phyloP scores from a whole-genome alignment of 768 basidiomycete genomes.

The Russula sp. region DNA sequence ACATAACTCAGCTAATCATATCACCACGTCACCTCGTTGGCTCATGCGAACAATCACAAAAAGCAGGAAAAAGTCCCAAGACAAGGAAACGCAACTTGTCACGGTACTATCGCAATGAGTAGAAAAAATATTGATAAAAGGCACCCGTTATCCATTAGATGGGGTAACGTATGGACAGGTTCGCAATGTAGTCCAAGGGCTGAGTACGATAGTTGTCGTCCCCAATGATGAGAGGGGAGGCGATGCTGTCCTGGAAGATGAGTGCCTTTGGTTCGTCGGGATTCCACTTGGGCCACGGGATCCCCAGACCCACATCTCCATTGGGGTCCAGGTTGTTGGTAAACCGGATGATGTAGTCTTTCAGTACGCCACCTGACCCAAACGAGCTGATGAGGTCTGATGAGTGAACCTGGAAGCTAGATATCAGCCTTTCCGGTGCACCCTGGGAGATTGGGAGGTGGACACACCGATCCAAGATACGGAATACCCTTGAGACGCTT shows the following conservation, averaged over 20 bases:
- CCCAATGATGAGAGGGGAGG: constrained; percentile 3
- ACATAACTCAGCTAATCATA: too few relatives aligned
- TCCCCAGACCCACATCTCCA: neutral
- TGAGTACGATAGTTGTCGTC: constrained; percentile 16
- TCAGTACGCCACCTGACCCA: constrained; percentile 9
- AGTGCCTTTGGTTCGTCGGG: constrained; percentile 7
- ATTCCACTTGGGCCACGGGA: constrained; percentile 18
- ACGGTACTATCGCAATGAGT: neutral
- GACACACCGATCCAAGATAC: constrained; percentile 18
- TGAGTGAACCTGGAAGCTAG: neutral
- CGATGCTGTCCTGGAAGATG: constrained; percentile 6
- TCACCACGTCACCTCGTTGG: too few relatives aligned
- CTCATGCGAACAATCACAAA: neutral
- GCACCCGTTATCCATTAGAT: neutral
- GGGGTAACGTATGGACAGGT: constrained; percentile 16
- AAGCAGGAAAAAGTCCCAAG: neutral
- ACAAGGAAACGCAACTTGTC: neutral
- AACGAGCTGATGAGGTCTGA: constrained; percentile 13
- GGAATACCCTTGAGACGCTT: constrained; percentile 17
- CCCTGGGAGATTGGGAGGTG: neutral
- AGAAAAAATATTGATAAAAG: neutral
- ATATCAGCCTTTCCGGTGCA: neutral
- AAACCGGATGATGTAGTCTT: constrained; percentile 19
- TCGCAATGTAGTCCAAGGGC: constrained; percentile 6
- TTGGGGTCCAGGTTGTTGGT: constrained; percentile 19